Percentiles rank a stretch among this genome's conserved stretches.
Conservation (phyloP, 495 filamentous ascomycete genomes). For the Penicilliopsis zonata region DNA sequence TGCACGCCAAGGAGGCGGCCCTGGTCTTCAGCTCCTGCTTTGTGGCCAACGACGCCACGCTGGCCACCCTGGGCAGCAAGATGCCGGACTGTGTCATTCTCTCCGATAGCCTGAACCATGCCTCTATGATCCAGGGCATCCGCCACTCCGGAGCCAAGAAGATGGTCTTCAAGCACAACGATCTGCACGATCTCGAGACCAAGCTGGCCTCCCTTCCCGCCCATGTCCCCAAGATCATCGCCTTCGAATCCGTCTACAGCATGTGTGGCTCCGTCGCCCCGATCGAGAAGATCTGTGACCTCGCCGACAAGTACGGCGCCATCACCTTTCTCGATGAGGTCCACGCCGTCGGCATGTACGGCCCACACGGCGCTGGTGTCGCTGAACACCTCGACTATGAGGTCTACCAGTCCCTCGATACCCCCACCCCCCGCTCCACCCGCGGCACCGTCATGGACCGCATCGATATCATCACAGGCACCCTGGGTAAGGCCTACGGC, state of each 20-base stretch:
- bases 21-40: conserved; percentile 95
- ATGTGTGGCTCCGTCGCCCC: conserved; percentile 98
- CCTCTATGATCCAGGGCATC: conserved; percentile 99
- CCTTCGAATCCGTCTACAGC: conserved; percentile 96
- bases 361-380: conserved; percentile 89
- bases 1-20: conserved; percentile 85
- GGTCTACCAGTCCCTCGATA: conserved; percentile 36
- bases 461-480: conserved; percentile 94
- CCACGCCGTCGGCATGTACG: conserved; percentile 98
- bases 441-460: conserved; percentile 88
- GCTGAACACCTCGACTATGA: conserved; percentile 96
- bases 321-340: conserved; percentile 97
- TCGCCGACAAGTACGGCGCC: conserved; percentile 95
- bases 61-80: conserved; percentile 92
- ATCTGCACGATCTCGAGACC: conserved; percentile 74
- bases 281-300: conserved; percentile 88
- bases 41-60: conserved; percentile 94
- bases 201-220: conserved; percentile 81
- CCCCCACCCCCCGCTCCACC: conserved; percentile 46
- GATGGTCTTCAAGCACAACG: conserved; percentile 98
- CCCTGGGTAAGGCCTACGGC: conserved; percentile 93
- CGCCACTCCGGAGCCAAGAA: conserved; percentile 93
- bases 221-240: conserved; percentile 89
- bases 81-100: conserved; percentile 92
- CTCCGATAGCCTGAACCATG: conserved; percentile 91